A percentile compares a stretch with the other conserved stretches of the same genome.
These are phyloP conservation scores for Lyophyllum semitale DNA, from an alignment of 768 basidiomycete species.

Conservation along the genomic window DNA sequence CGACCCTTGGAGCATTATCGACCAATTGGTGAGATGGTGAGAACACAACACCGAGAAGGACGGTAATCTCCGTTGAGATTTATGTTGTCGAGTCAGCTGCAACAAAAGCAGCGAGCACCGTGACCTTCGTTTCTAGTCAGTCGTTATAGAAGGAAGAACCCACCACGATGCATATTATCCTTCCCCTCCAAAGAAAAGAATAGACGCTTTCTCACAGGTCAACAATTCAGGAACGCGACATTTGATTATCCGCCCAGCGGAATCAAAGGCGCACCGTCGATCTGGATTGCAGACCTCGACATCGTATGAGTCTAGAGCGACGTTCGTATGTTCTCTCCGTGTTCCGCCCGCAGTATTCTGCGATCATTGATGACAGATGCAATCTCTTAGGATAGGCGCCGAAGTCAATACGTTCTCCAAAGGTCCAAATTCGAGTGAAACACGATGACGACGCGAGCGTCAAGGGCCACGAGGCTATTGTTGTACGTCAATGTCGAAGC, in stretches of 20 bases:
- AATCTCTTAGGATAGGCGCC: background rate
- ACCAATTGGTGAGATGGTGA: background rate
- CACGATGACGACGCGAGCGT: background rate
- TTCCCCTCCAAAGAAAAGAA: no score
- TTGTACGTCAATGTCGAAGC: no score
- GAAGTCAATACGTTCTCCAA: no score
- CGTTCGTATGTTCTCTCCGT: background rate
- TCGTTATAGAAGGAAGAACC: background rate
- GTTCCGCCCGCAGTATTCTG: constrained; percentile 1
- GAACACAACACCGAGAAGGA: background rate
- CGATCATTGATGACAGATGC: background rate
- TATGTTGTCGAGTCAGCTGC: constrained; percentile 5
- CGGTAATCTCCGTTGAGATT: background rate
- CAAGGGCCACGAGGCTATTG: no score
- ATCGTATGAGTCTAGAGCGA: background rate
- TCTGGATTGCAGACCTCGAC: background rate
- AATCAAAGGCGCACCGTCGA: background rate
- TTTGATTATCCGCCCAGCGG: background rate
- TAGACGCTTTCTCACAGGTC: background rate
- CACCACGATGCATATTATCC: background rate
- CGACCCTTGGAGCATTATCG: no score
- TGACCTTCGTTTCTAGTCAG: background rate
- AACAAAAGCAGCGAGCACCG: background rate
- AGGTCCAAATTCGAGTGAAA: no score
- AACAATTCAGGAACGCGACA: background rate